Evolutionary conservation across 106 monocot genomes (phyloP).

Genomic region (Chionographis japonica): DNA sequence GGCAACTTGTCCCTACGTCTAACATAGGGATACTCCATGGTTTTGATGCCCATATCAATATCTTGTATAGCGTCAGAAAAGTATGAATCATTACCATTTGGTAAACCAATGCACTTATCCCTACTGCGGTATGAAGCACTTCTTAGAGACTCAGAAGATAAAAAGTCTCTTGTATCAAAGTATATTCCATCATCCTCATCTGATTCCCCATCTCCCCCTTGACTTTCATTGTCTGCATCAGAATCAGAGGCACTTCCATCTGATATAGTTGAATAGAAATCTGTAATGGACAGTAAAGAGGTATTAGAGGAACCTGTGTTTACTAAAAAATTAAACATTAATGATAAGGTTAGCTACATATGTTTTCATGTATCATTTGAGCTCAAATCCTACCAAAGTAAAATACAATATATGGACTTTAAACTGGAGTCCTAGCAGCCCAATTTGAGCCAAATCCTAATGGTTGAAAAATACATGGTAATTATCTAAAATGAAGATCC

Average conservation of each 20-base stretch:
- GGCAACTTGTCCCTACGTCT: conserved; percentile 76
- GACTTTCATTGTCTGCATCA: conserved; percentile 93
- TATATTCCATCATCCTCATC: conserved; percentile 81
- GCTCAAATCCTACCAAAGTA: no score
- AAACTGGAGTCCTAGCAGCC: no score
- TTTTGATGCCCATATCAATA: conserved; percentile 23
- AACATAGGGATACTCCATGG: conserved; percentile 57
- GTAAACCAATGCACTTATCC: conserved; percentile 32
- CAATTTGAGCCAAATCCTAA: no score
- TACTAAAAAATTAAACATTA: not conserved
- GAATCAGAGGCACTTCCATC: conserved; percentile 84
- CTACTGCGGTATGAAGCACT: conserved; percentile 82
- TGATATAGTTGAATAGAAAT: conserved; percentile 93
- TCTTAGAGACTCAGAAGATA: conserved; percentile 79
- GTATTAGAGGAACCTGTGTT: not conserved
- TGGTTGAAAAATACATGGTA: no score
- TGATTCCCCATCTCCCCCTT: conserved; percentile 75
- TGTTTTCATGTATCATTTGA: no score
- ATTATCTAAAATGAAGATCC: no score
- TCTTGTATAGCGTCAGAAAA: conserved; percentile 20
- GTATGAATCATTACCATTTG: conserved; percentile 13
- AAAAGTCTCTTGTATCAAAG: conserved; percentile 82
- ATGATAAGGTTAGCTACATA: not conserved
- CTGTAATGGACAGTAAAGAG: conserved; percentile 29
- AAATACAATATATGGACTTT: no score